Percentiles rank a stretch among this genome's conserved stretches.
Evolutionary conservation across 176 grass and related monocot genomes (phyloP).

Genomic region (Leersia perrieri): DNA sequence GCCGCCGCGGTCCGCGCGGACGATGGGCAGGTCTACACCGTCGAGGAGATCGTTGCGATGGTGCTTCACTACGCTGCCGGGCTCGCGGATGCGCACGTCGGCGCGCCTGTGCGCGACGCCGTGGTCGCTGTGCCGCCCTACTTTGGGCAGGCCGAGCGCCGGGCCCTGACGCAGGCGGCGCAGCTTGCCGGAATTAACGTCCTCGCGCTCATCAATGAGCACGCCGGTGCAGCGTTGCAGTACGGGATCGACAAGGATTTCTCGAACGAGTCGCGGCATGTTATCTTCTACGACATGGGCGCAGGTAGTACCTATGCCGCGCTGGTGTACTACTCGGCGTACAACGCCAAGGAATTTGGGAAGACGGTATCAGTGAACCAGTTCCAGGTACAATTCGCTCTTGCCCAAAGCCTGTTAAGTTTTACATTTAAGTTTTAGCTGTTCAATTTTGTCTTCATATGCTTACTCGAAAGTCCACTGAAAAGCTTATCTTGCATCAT

Average conservation of each 20-base stretch:
- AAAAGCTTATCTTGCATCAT: not conserved
- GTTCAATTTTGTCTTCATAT: not conserved
- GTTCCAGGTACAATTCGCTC: slow-evolving; percentile 61
- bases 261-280: slow-evolving; percentile 73
- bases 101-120: slow-evolving; percentile 70
- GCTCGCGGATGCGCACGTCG: slow-evolving; percentile 71
- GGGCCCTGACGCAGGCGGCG: slow-evolving; percentile 71
- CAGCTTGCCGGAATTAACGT: slow-evolving; percentile 88
- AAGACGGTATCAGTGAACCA: slow-evolving; percentile 81
- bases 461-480: not conserved
- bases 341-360: slow-evolving; percentile 81
- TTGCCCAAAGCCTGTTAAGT: not conserved
- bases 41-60: slow-evolving; percentile 90
- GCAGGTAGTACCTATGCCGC: slow-evolving; percentile 92
- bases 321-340: slow-evolving; percentile 84
- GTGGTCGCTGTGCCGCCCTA: slow-evolving; percentile 85
- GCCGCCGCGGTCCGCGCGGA: slow-evolving; percentile 59
- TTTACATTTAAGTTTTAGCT: too few relatives aligned
- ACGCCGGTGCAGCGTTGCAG: slow-evolving; percentile 93
- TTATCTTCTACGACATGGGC: slow-evolving; percentile 96
- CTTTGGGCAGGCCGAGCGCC: slow-evolving; percentile 86
- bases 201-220: slow-evolving; percentile 88
- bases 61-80: slow-evolving; percentile 71
- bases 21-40: slow-evolving; percentile 65
- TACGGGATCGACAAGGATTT: slow-evolving; percentile 99